Evolutionary conservation across 805 yeast genomes (phyloP).

Genomic region (Cyberlindnera maritima): DNA sequence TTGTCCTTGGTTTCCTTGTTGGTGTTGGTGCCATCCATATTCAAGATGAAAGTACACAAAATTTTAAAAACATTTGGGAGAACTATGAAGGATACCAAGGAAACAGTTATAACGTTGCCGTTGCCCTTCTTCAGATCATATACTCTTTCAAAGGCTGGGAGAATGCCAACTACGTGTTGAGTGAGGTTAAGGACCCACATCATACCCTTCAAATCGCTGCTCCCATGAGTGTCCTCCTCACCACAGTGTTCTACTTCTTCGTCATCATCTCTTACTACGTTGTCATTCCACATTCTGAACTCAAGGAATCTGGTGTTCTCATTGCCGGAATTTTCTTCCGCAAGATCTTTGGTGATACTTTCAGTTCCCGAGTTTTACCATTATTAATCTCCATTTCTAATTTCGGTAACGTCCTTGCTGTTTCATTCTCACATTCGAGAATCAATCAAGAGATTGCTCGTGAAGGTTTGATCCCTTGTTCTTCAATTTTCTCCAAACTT

Average conservation of each 20-base stretch:
- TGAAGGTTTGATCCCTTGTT: constrained; percentile 49
- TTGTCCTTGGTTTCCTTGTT: constrained; percentile 44
- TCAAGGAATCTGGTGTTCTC: constrained; percentile 54
- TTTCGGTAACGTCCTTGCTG: constrained; percentile 64
- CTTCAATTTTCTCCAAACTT: constrained; percentile 41
- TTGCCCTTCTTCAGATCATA: constrained; percentile 56
- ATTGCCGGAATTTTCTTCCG: constrained; percentile 63
- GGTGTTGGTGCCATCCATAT: constrained; percentile 32
- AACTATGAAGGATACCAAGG: constrained; percentile 41
- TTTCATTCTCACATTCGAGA: constrained; percentile 56
- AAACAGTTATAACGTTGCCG: constrained; percentile 46
- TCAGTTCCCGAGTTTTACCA: constrained; percentile 50
- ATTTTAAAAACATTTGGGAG: constrained; percentile 38
- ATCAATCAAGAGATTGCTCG: constrained; percentile 57
- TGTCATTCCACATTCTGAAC: constrained; percentile 42
- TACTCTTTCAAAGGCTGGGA: constrained; percentile 73
- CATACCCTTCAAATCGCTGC: constrained; percentile 59
- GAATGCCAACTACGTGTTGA: constrained; percentile 60
- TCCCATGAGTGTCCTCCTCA: constrained; percentile 51
- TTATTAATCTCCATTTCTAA: constrained; percentile 58
- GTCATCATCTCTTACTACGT: constrained; percentile 55
- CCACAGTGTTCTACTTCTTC: constrained; percentile 51
- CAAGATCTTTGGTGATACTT: constrained; percentile 53
- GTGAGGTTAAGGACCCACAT: constrained; percentile 55
- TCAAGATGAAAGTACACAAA: constrained; percentile 22